phyloP scores from a whole-genome alignment of 257 asterid genomes.

The Nyctanthes arbortristis region DNA sequence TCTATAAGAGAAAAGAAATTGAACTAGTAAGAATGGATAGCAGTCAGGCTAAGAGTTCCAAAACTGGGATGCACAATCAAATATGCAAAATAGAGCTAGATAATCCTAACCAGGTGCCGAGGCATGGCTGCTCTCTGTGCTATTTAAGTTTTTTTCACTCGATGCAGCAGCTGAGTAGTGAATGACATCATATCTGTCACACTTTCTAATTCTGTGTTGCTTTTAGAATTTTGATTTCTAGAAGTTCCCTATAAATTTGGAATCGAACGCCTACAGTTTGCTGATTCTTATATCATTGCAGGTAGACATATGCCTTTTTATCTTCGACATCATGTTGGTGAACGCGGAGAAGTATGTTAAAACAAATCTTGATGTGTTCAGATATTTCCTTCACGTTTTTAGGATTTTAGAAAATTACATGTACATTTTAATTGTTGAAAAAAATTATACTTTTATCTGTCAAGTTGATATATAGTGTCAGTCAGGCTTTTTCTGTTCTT shows the following conservation, averaged over 20 bases:
- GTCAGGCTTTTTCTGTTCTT: constrained; percentile 16
- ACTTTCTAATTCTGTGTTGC: constrained; percentile 1
- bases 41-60: constrained; percentile 1
- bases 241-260: constrained; percentile 9
- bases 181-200: constrained; percentile 6
- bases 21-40: background rate
- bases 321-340: constrained; percentile 83
- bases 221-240: constrained; percentile 1
- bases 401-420: constrained; percentile 1
- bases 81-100: constrained; percentile 4
- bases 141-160: constrained; percentile 9
- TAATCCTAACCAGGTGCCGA: constrained; percentile 3
- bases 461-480: background rate
- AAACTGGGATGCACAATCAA: background rate
- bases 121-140: background rate
- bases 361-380: constrained; percentile 27
- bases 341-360: constrained; percentile 59
- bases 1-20: background rate
- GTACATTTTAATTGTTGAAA: constrained; percentile 4
- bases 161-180: no score
- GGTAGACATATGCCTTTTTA: constrained; percentile 86
- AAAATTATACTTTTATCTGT: constrained; percentile 1
- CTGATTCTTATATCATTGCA: constrained; percentile 47
- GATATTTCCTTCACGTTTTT: constrained; percentile 17
- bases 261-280: constrained; percentile 1